Percentiles rank a stretch among this genome's conserved stretches.
These are phyloP conservation scores for Geotrichum australiense DNA, from an alignment of 1,139 yeast genomes.

Conservation along the genomic window DNA sequence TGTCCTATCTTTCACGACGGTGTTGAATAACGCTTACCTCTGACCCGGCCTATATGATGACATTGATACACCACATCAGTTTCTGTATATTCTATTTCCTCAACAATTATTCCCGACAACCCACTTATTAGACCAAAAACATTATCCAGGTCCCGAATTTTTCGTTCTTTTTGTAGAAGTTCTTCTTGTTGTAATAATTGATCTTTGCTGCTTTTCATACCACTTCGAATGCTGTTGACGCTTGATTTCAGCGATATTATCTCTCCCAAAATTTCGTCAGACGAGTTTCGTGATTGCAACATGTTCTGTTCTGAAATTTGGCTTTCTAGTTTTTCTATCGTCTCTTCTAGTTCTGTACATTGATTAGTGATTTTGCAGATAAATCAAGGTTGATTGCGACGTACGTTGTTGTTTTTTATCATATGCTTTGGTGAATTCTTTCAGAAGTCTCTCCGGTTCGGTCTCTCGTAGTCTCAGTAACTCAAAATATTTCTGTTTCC, in stretches of 20 bases:
- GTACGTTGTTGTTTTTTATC: conserved; percentile 8
- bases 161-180: no score
- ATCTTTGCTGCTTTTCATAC: conserved; percentile 4
- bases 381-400: neutral
- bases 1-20: no score
- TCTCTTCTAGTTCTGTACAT: conserved; percentile 9
- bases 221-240: conserved; percentile 2
- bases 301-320: conserved; percentile 2
- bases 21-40: no score
- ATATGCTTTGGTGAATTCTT: conserved; percentile 8
- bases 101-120: conserved; percentile 12
- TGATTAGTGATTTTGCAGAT: neutral
- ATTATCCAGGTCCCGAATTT: conserved; percentile 8
- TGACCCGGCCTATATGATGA: conserved; percentile 10
- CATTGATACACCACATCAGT: conserved; percentile 13
- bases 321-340: conserved; percentile 9
- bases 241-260: conserved; percentile 4
- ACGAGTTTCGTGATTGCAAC: neutral
- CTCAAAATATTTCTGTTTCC: conserved; percentile 15
- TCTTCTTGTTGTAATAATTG: no score
- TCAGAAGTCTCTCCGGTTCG: conserved; percentile 11
- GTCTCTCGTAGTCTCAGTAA: conserved; percentile 14
- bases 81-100: conserved; percentile 15
- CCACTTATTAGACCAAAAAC: conserved; percentile 13
- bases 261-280: conserved; percentile 1